Evolutionary conservation across 257 asterid genomes (phyloP), one percentile per base, ranked within the genome.

Genomic region (Buddleja alternifolia): DNA sequence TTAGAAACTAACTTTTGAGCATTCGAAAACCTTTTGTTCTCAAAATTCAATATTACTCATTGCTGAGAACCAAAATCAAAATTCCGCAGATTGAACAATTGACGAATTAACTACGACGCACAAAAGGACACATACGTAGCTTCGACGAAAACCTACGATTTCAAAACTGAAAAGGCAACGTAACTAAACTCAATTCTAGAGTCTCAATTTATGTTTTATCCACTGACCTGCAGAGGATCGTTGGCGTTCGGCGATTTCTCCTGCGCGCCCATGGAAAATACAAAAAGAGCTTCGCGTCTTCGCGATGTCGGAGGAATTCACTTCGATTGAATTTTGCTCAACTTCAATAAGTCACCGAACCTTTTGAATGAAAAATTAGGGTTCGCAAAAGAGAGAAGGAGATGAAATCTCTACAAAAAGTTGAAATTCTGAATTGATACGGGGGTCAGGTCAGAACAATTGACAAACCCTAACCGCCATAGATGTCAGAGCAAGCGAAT

Each of bases 381-480:
- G 95, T 90, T 88, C 84, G 58, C 46, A 60, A 19, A 57, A 59
- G 73, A 59, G 70, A 29, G 34, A 42, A 37, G n/a, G 53, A 54
- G 65, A 60, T 15, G 44, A 75, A 69, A 6, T 17, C 36, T 19
- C 62, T 17, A 39, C 34, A 69, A 58, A 24, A 21, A 66, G 66
- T 50, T 46, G 58, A 61, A 73, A 47, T 51, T n/a, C 34, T 20
- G 70, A 47, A 23, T 39, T 46, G 12, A 44, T n/a, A 34, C 51
- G 34, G 69, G 76, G 65, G 72, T 56, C 47, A 74, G 56, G 60
- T 61, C 60, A 70, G 79, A 78, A 73, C 78, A 81, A 72, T 52
- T 39, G 40, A 76, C 78, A 29, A 90, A 83, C 86, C 86, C 91
- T 84, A 84, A 84, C 78, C 82, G 75, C 88, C 86, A 87, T 79